Conservation (phyloP, 1,139 yeast species). For the Geotrichum phurueaensis region DNA sequence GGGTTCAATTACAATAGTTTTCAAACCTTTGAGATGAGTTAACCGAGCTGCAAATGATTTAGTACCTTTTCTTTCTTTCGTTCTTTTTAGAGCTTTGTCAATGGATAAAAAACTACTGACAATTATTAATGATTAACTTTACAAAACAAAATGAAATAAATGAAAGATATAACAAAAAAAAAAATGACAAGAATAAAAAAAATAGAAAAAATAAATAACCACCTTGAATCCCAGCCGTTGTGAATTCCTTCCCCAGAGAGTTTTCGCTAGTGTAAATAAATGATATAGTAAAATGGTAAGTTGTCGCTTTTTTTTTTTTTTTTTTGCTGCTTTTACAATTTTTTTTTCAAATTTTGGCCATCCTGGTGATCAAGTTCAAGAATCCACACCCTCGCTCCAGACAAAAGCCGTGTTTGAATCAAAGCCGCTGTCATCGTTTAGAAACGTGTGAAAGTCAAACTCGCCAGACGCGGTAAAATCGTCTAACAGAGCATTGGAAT, state of each 20-base stretch:
- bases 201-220: neutral
- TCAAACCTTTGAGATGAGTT: too few relatives aligned
- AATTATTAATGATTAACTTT: neutral
- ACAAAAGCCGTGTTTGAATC: constrained; percentile 28
- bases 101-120: neutral
- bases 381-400: constrained; percentile 33
- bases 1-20: too few relatives aligned
- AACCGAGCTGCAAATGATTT: too few relatives aligned
- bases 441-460: constrained; percentile 34
- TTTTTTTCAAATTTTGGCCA: too few relatives aligned
- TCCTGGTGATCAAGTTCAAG: neutral
- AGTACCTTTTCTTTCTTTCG: too few relatives aligned
- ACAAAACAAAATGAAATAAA: neutral
- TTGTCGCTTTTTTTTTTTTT: constrained; percentile 25
- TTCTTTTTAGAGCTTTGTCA: neutral
- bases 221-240: neutral
- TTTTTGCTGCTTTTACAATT: constrained; percentile 10
- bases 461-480: constrained; percentile 32
- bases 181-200: neutral
- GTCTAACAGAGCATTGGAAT: constrained; percentile 28
- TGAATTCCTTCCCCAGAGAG: neutral
- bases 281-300: neutral
- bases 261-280: neutral
- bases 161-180: neutral
- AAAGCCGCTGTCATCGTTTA: constrained; percentile 33